Evolutionary conservation across 805 yeast genomes (phyloP).

Genomic region (Saccharomycopsis lassenensis): DNA sequence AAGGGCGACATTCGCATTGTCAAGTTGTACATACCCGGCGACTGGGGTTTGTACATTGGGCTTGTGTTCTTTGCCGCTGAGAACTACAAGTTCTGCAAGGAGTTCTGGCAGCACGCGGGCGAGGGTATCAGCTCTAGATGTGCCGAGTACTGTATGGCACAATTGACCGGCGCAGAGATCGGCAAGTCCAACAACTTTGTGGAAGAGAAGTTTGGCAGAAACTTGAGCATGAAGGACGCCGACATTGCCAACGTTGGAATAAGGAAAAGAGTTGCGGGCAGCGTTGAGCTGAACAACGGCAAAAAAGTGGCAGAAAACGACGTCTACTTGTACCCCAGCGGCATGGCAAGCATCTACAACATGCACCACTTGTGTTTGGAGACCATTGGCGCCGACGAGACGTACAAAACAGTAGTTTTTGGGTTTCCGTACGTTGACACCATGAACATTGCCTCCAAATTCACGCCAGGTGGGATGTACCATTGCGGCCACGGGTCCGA

Average conservation of each 20-base stretch:
- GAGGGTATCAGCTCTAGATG: constrained; percentile 89
- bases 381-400: constrained; percentile 19
- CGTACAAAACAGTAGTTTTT: constrained; percentile 71
- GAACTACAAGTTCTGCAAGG: constrained; percentile 56
- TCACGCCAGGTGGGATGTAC: constrained; percentile 85
- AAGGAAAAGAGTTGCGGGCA: constrained; percentile 60
- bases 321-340: constrained; percentile 77
- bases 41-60: constrained; percentile 55
- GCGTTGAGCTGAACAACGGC: constrained; percentile 12
- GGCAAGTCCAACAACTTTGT: constrained; percentile 56
- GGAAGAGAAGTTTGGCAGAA: constrained; percentile 87
- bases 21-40: constrained; percentile 55
- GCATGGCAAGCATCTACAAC: constrained; percentile 85
- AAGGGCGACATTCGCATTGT: constrained; percentile 45
- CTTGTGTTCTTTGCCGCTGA: constrained; percentile 65
- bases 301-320: constrained; percentile 36
- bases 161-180: constrained; percentile 26
- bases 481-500: constrained; percentile 82
- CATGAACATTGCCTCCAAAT: constrained; percentile 69
- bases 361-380: constrained; percentile 54
- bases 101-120: constrained; percentile 96
- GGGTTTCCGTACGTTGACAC: constrained; percentile 97
- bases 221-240: constrained; percentile 67
- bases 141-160: constrained; percentile 74
- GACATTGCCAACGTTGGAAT: constrained; percentile 67